Evolutionary conservation across 495 filamentous ascomycete genomes (phyloP), one percentile per base, ranked within the genome.

Genomic region (Penicillium argentinense): DNA sequence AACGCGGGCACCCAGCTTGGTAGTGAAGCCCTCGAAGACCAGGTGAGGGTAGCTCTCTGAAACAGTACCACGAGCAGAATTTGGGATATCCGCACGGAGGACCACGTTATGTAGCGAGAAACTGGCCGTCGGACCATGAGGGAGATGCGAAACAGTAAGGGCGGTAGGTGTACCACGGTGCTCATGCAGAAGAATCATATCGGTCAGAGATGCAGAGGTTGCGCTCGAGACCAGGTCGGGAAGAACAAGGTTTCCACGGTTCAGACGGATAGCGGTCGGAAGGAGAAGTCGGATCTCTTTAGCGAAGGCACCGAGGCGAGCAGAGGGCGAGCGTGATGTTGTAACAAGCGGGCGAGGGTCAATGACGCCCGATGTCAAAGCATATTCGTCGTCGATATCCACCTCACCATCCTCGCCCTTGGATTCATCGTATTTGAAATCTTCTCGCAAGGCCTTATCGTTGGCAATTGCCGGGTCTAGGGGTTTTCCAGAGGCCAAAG

Each of bases 31-130:
- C 59, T 99, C 93, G 51, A 99, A 97, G 49, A 99, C 85, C 11
- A 99, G 71, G 57, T 97, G 92, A 0, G 93, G 93, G 56, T 97
- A 99, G 37, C 81, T 85, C 72, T 99, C 93, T 41, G 83, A 88
- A 23, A 99, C 91, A 0, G 95, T 99, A 23, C 93, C 93, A 41
- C 87, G 78, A 19, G 88, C 79, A 17, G 88, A 76, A 49, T 91
- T 87, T 0, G 93, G 95, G 14, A 99, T 92, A 70, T 97, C 95
- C 45, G 90, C 87, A 24, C 93, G 86, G 7, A 97, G 78, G 14
- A 97, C 86, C 8, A 97, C 92, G 54, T 99, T 97, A 67, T 97
- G 91, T 9, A 99, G 74, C 2, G 87, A 91, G 57, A 95, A 96
- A 32, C 87, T 88, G 25, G 88, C 84, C 0, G 95, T 97, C 1